These are phyloP conservation scores for Blepharisma japonicum DNA, from an alignment of 73 alveolate genomes.

Conservation along the genomic window DNA sequence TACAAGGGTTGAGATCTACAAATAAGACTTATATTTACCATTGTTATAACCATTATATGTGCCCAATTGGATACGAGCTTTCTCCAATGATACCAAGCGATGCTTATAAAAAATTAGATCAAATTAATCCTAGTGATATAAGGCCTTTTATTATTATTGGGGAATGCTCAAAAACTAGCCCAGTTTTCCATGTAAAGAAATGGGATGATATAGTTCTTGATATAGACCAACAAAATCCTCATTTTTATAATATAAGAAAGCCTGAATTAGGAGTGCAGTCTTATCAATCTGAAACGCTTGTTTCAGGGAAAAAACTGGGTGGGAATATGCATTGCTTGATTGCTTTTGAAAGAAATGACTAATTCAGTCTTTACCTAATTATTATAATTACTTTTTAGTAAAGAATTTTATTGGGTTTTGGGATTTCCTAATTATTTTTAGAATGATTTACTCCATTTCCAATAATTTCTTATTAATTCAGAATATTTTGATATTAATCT, in stretches of 20 bases:
- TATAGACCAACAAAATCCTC: constrained; percentile 54
- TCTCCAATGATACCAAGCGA: constrained; percentile 66
- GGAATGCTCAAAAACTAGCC: constrained; percentile 58
- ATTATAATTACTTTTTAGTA: too few relatives aligned
- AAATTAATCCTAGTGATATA: constrained; percentile 45
- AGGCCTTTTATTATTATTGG: constrained; percentile 74
- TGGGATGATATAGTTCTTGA: constrained; percentile 75
- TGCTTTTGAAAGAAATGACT: constrained; percentile 51
- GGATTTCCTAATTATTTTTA: too few relatives aligned
- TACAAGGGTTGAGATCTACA: constrained; percentile 52
- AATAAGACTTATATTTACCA: constrained; percentile 68
- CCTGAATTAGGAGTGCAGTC: constrained; percentile 68
- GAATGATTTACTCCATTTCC: too few relatives aligned
- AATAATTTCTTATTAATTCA: too few relatives aligned
- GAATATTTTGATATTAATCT: too few relatives aligned
- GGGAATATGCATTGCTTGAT: constrained; percentile 77
- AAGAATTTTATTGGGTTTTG: too few relatives aligned
- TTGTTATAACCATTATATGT: constrained; percentile 81
- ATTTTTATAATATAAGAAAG: constrained; percentile 63
- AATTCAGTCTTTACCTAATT: neutral
- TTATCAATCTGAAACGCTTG: constrained; percentile 42
- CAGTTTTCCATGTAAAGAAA: constrained; percentile 67
- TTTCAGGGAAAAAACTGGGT: constrained; percentile 57
- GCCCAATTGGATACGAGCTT: constrained; percentile 79
- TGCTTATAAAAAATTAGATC: constrained; percentile 46